These are phyloP conservation scores for Crithidia acanthocephali DNA, from an alignment of 208 protist genomes.

Conservation along the genomic window DNA sequence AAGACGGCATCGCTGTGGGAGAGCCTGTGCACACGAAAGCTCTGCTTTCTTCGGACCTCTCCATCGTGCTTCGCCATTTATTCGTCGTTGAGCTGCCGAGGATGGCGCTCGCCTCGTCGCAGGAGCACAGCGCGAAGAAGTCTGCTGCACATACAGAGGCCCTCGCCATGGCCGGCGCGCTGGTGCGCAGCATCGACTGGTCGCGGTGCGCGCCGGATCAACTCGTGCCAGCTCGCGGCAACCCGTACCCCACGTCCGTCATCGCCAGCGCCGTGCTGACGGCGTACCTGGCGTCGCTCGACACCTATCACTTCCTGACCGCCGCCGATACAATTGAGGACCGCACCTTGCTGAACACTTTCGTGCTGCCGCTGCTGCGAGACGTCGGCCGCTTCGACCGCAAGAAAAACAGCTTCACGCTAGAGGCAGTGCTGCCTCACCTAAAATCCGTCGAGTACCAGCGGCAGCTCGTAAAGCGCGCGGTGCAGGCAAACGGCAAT, in stretches of 20 bases:
- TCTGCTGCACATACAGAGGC: not conserved
- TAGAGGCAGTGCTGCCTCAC: not conserved
- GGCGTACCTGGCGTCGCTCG: constrained; percentile 4
- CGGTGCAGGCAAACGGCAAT: constrained; percentile 39
- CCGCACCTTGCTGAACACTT: constrained; percentile 14
- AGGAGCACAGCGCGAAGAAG: not conserved
- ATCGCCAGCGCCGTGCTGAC: not conserved
- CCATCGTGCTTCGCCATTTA: constrained; percentile 17
- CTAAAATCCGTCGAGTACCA: constrained; percentile 21
- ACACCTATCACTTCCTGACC: constrained; percentile 9
- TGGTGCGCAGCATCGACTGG: constrained; percentile 28
- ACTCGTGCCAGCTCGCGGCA: not conserved
- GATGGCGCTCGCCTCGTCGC: not conserved
- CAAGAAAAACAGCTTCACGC: not conserved
- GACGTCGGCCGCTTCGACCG: not conserved
- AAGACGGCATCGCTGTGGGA: not conserved
- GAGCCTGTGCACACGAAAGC: not conserved
- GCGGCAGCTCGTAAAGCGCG: constrained; percentile 34
- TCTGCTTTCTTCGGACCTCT: constrained; percentile 10
- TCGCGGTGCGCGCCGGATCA: not conserved
- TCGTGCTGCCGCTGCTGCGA: constrained; percentile 15
- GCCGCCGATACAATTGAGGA: constrained; percentile 1
- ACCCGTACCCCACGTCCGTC: not conserved
- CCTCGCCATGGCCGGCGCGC: not conserved
- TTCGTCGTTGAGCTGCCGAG: not conserved